phyloP scores from a whole-genome alignment of 805 yeast species.

The Schizosaccharomyces cryophilus region DNA sequence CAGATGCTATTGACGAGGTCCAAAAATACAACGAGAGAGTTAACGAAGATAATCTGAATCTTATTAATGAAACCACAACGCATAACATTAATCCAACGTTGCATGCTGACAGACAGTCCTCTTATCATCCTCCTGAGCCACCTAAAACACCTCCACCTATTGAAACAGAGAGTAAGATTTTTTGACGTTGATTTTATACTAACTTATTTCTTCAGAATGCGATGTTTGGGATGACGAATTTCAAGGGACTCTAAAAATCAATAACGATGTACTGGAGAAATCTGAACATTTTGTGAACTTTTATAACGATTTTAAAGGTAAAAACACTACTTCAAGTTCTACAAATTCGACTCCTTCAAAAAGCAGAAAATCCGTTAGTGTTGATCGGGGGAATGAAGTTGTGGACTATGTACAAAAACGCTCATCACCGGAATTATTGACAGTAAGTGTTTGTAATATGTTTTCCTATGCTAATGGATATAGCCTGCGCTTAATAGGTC shows the following conservation, averaged over 20 bases:
- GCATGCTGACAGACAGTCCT: conserved; percentile 1
- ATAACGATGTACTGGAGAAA: background rate
- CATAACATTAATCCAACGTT: background rate
- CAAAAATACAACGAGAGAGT: conserved; percentile 12
- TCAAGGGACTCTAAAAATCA: conserved; percentile 1
- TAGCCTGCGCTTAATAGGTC: background rate
- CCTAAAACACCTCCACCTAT: background rate
- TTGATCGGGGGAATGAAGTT: background rate
- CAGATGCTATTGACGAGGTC: conserved; percentile 13
- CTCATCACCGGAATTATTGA: too few relatives aligned
- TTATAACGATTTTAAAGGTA: background rate
- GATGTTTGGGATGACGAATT: background rate
- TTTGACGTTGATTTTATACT: background rate
- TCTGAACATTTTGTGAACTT: background rate
- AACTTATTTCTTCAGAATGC: background rate
- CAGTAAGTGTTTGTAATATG: too few relatives aligned
- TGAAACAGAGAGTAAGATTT: background rate
- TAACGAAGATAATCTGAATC: background rate
- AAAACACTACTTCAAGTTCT: background rate
- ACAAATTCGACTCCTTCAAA: background rate
- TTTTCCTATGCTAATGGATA: too few relatives aligned
- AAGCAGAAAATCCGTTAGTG: background rate
- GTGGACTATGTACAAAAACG: too few relatives aligned
- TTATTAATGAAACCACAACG: conserved; percentile 3
- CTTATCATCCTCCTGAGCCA: conserved; percentile 4